phyloP scores from a whole-genome alignment of 495 filamentous ascomycete genomes.

The Aspergillus campestris region DNA sequence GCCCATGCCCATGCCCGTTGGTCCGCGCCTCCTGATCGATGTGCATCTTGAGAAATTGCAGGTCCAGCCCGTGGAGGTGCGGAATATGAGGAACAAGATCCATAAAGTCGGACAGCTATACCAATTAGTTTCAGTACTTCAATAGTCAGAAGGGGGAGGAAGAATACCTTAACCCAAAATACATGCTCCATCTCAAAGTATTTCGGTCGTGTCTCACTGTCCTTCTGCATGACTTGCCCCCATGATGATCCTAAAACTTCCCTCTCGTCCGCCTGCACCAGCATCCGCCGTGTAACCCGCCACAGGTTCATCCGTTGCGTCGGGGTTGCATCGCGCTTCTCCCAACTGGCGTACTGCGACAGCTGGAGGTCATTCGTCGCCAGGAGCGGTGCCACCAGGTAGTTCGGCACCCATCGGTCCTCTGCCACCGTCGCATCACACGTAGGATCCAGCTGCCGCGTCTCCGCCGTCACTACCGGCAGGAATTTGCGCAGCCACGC shows the following conservation, averaged over 20 bases:
- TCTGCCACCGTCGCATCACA: constrained; percentile 33
- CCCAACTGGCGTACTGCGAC: constrained; percentile 66
- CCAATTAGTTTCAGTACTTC: constrained; percentile 17
- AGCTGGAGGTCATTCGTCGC: constrained; percentile 69
- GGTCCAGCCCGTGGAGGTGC: constrained; percentile 55
- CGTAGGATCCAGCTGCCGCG: constrained; percentile 36
- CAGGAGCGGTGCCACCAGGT: constrained; percentile 63
- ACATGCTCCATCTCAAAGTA: constrained; percentile 51
- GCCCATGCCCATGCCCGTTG: constrained; percentile 26
- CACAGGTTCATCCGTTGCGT: constrained; percentile 44
- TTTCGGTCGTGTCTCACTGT: constrained; percentile 41
- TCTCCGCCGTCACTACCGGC: constrained; percentile 43
- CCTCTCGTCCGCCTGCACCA: constrained; percentile 37
- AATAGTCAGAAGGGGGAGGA: background rate
- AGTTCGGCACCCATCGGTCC: constrained; percentile 72
- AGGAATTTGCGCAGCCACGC: constrained; percentile 42
- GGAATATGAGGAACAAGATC: constrained; percentile 60
- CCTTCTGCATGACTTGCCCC: constrained; percentile 36
- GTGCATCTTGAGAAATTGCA: constrained; percentile 43
- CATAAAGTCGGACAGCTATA: constrained; percentile 64
- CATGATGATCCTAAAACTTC: constrained; percentile 29
- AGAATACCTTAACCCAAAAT: constrained; percentile 68
- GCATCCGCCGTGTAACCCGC: constrained; percentile 44
- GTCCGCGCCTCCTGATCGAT: constrained; percentile 33
- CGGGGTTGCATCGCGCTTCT: constrained; percentile 39